Evolutionary conservation across 306 rosid genomes (phyloP).

Genomic region (Psophocarpus tetragonolobus): DNA sequence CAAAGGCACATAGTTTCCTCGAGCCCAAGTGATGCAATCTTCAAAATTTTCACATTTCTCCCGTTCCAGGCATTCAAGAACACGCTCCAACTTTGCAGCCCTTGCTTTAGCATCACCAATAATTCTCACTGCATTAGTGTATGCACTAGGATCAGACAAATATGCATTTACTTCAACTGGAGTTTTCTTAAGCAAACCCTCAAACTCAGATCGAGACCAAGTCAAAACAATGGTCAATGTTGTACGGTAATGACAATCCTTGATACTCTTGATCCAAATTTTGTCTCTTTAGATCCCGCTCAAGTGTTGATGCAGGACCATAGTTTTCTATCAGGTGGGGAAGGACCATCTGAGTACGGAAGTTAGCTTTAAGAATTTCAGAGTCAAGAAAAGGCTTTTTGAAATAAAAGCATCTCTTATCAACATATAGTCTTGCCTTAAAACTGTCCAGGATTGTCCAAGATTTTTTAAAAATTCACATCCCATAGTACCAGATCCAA

Average conservation of each 20-base stretch:
- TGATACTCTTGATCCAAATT: no score
- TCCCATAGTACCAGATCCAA: conserved; percentile 91
- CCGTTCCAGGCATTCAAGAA: conserved; percentile 75
- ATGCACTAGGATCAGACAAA: conserved; percentile 72
- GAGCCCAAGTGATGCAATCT: conserved; percentile 85
- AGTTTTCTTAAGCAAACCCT: conserved; percentile 87
- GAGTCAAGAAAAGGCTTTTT: conserved; percentile 94
- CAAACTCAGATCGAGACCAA: conserved; percentile 95
- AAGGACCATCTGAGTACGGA: conserved; percentile 93
- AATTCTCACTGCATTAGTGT: conserved; percentile 55
- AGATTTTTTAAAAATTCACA: conserved; percentile 86
- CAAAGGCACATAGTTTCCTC: conserved; percentile 58
- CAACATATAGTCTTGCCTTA: conserved; percentile 83
- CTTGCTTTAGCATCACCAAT: conserved; percentile 92
- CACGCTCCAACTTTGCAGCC: conserved; percentile 79
- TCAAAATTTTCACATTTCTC: conserved; percentile 73
- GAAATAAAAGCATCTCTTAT: conserved; percentile 86
- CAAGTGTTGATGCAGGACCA: conserved; percentile 98
- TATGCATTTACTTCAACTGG: conserved; percentile 83
- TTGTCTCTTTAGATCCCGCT: no score
- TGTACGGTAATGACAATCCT: conserved; percentile 93
- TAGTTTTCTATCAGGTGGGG: conserved; percentile 90
- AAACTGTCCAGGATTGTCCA: conserved; percentile 82
- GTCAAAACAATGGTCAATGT: conserved; percentile 92
- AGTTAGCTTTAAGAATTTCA: conserved; percentile 88